These are phyloP conservation scores for Chrysosphaeria jannelii DNA, from an alignment of 2,329 filamentous ascomycete species.

Conservation along the genomic window DNA sequence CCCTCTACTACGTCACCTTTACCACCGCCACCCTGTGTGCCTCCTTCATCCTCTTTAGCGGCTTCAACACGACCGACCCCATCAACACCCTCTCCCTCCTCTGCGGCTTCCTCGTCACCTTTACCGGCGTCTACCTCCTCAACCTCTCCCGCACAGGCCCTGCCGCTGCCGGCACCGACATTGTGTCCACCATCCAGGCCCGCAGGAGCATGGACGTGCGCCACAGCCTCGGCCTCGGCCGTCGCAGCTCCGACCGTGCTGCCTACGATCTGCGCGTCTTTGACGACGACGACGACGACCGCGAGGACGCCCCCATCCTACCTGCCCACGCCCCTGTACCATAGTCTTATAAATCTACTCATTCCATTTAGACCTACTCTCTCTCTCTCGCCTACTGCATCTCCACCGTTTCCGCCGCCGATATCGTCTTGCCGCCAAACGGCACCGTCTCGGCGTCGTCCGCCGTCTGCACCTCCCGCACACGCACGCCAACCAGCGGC, in stretches of 20 bases:
- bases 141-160: conserved; percentile 88
- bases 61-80: conserved; percentile 80
- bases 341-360: too few relatives aligned
- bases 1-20: conserved; percentile 91
- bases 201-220: conserved; percentile 78
- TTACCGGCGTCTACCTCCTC: conserved; percentile 79
- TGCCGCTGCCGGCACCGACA: conserved; percentile 70
- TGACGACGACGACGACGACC: conserved; percentile 77
- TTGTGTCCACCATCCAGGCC: conserved; percentile 66
- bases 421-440: too few relatives aligned
- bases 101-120: conserved; percentile 81
- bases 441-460: too few relatives aligned
- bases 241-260: conserved; percentile 35
- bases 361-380: too few relatives aligned
- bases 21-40: conserved; percentile 82
- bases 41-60: conserved; percentile 83
- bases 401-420: too few relatives aligned
- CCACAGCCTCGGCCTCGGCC: conserved; percentile 26
- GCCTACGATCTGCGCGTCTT: too few relatives aligned
- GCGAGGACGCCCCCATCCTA: conserved; percentile 42
- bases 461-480: too few relatives aligned
- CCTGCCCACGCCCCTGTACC: too few relatives aligned
- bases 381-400: too few relatives aligned
- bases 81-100: conserved; percentile 82
- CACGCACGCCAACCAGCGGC: too few relatives aligned